Conservation (phyloP, 495 filamentous ascomycete species). For the Cercophora newfieldiana region DNA sequence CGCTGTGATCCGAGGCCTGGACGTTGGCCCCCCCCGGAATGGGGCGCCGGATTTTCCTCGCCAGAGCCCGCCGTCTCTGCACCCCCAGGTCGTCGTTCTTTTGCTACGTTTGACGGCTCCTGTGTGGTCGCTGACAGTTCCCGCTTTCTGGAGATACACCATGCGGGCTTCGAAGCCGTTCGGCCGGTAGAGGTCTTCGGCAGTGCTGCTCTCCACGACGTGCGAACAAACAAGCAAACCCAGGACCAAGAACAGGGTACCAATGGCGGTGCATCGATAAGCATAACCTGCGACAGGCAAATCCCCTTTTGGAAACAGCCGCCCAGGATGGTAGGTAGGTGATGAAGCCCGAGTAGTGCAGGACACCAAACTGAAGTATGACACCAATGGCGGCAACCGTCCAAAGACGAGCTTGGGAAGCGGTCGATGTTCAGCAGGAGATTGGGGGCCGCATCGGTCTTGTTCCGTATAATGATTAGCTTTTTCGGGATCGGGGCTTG, state of each 20-base stretch:
- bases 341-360: constrained; percentile 28
- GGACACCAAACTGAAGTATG: constrained; percentile 24
- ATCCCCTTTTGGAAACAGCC: constrained; percentile 8
- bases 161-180: constrained; percentile 15
- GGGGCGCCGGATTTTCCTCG: neutral
- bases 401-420: constrained; percentile 18
- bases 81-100: neutral
- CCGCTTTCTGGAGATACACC: constrained; percentile 31
- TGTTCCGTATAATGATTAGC: constrained; percentile 15
- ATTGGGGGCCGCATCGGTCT: constrained; percentile 21
- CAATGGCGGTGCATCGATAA: constrained; percentile 29
- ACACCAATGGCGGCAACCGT: constrained; percentile 26
- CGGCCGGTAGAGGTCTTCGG: constrained; percentile 22
- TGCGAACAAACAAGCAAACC: constrained; percentile 35
- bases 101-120: neutral
- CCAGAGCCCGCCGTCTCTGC: neutral
- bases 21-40: neutral
- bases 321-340: constrained; percentile 14
- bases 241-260: constrained; percentile 25
- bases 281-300: constrained; percentile 21
- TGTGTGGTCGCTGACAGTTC: constrained; percentile 30
- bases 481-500: neutral
- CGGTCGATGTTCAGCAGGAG: constrained; percentile 27
- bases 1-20: neutral
- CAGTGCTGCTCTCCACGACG: constrained; percentile 33